Evolutionary conservation across 805 yeast species (phyloP), one percentile per base, ranked within the genome.

Genomic region (Kuraishia floccosa): DNA sequence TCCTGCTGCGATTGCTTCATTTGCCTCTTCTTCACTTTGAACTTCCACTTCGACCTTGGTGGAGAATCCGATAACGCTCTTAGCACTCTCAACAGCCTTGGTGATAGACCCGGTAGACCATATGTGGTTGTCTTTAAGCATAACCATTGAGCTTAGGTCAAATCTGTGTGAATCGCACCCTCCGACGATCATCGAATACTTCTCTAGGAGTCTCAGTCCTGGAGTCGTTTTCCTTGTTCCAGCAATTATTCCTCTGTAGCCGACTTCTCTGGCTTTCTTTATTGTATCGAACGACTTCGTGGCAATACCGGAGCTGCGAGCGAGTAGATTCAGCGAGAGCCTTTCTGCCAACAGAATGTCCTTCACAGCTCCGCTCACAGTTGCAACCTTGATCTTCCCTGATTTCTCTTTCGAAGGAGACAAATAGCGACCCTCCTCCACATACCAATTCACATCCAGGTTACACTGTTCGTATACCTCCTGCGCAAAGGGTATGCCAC

Each of bases 191-290:
- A 87, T 89, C 16, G 94, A 79, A 56, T 87, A 87, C 52, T 87
- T 87, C 50, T 87, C 97, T 35, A 89, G 57, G 26, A 77, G 62
- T 46, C 97, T 72, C 39, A 87, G 67, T 0, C 97, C 97, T 0
- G 97, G 97, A 0, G 97, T 89, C n/a, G 96, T 89, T 56, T 87
- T 87, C 49, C 97, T 71, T 1, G 97, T 87, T 5, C 96, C 97
- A 0, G 97, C 96, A 49, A 87, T 85, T 16, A 78, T 66, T 0
- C 97, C 97, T 3, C 58, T 58, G 49, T 74, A 89, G 0, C 93
- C 91, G 4, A 68, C 56, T 25, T 67, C 55, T 34, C 75, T 67
- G 1, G 96, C 95, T 35, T 71, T 52, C 5, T 56, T 47, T 31
- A 75, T 58, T 3, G 87, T 68, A 18, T 58, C 53, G 31, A 60